These are phyloP conservation scores for Penicillium argentinense DNA, from an alignment of 495 filamentous ascomycete species.

Conservation along the genomic window DNA sequence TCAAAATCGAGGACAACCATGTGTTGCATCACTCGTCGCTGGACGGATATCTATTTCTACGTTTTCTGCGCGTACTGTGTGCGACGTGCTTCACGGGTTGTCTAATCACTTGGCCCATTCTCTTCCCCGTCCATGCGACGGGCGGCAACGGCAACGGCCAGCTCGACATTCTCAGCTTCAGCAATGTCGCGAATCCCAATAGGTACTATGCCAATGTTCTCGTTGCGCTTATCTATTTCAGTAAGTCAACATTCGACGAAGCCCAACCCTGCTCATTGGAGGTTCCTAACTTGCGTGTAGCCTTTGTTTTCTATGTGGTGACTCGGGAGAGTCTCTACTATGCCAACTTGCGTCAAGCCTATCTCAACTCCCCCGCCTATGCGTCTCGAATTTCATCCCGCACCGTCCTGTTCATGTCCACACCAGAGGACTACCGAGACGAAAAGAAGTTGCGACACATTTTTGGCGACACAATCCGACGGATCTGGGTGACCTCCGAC, in stretches of 20 bases:
- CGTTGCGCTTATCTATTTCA: constrained; percentile 53
- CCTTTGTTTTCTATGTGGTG: constrained; percentile 65
- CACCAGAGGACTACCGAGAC: constrained; percentile 58
- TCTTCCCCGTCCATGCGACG: constrained; percentile 79
- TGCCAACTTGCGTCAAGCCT: constrained; percentile 68
- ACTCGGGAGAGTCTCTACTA: constrained; percentile 68
- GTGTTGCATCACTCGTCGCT: constrained; percentile 66
- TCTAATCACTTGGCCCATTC: constrained; percentile 74
- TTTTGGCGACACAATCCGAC: constrained; percentile 59
- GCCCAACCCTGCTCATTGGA: too few species aligned
- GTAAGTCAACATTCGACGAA: constrained; percentile 41
- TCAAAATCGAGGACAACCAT: constrained; percentile 58
- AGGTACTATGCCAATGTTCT: constrained; percentile 63
- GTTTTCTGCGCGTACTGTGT: constrained; percentile 71
- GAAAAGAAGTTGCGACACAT: constrained; percentile 56
- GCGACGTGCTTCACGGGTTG: constrained; percentile 72
- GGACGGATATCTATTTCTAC: constrained; percentile 81
- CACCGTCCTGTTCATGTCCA: constrained; percentile 69
- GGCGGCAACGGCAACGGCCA: constrained; percentile 59
- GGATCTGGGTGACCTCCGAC: constrained; percentile 62
- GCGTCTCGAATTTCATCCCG: constrained; percentile 63
- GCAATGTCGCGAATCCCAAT: constrained; percentile 55
- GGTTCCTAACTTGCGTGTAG: too few species aligned
- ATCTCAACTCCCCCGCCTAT: constrained; percentile 67
- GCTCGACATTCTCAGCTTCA: constrained; percentile 65